Base-by-base conservation (phyloP, 768 basidiomycete genomes). In the Boletus reticuloceps region DNA sequence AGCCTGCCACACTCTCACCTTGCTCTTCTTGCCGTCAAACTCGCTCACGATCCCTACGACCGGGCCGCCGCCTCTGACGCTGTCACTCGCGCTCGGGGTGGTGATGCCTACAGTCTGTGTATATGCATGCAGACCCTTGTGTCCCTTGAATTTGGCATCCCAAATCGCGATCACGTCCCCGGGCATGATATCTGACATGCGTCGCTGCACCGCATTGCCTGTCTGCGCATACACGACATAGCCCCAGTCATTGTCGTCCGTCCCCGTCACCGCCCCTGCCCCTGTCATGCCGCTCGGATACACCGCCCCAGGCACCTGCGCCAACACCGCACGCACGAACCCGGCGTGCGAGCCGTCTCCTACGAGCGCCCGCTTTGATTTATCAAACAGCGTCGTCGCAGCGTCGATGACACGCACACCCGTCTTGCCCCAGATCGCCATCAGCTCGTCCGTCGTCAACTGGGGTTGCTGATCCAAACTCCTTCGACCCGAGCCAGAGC, bases 291-390 rank as follows among this genome's bases (percentile, higher is more conserved):
- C 29, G 29, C 29, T 29, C 5, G 75, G 74, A 17, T 7, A 75
- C 64, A 12, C 71, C 7, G 84, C 87, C 53, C 82, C 82, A 4
- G 87, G 85, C 9, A 90, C 88, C 58, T 85, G 79, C 20, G 74
- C 72, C 31, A 94, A 69, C 7, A 84, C 88, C 6, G 85, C 79
- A 16, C 75, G 68, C 25, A 96, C 81, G 67, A 94, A 94, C 4
- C 93, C 92, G 4, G 79, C 74, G 53, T 89, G 87, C 42, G 89
- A 86, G 12, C 94, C 94, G 64, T 96, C 93, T 6, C 91, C 94
- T 29, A 94, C 79, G 39, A 93, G 77, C 9, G 78, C 67, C 70
- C 82, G 86, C 73, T 88, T 93, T 38, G 90, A 91, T 60, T 87
- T 85, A 36, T 89, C 88, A 58, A 78, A 81, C 49, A 94, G 67